Evolutionary conservation across 306 rosid species (phyloP).

Genomic region (Rubus parviflorus): DNA sequence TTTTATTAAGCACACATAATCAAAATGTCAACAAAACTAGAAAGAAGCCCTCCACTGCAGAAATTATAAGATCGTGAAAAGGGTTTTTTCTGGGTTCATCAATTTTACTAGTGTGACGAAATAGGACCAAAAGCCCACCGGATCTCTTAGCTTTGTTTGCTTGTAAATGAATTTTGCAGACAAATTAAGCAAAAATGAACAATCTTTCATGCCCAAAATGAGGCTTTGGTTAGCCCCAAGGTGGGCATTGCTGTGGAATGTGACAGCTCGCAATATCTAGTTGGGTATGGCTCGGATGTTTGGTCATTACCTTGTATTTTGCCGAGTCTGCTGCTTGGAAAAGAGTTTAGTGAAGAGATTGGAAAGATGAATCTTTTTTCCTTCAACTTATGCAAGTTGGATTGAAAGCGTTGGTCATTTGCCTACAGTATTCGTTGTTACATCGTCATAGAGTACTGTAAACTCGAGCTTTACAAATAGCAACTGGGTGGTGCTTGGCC

Average conservation of each 20-base stretch:
- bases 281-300: conserved; percentile 60
- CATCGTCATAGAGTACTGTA: too few species aligned
- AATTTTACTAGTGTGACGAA: neutral
- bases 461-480: too few species aligned
- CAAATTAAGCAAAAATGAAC: neutral
- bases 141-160: neutral
- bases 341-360: conserved; percentile 36
- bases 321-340: conserved; percentile 55
- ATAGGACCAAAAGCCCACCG: neutral
- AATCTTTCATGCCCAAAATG: conserved; percentile 9
- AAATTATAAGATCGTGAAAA: neutral
- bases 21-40: neutral
- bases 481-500: too few species aligned
- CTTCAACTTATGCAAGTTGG: conserved; percentile 48
- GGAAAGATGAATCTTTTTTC: conserved; percentile 30
- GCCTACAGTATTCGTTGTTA: neutral
- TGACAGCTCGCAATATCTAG: conserved; percentile 32
- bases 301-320: conserved; percentile 75
- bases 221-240: conserved; percentile 60
- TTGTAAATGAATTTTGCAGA: neutral
- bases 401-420: conserved; percentile 50
- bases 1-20: too few species aligned
- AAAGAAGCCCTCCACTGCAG: neutral
- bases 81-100: conserved; percentile 7
- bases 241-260: conserved; percentile 31